phyloP scores from a whole-genome alignment of 1,284 basidiomycete genomes.

The Ceraceosorus bombacis region DNA sequence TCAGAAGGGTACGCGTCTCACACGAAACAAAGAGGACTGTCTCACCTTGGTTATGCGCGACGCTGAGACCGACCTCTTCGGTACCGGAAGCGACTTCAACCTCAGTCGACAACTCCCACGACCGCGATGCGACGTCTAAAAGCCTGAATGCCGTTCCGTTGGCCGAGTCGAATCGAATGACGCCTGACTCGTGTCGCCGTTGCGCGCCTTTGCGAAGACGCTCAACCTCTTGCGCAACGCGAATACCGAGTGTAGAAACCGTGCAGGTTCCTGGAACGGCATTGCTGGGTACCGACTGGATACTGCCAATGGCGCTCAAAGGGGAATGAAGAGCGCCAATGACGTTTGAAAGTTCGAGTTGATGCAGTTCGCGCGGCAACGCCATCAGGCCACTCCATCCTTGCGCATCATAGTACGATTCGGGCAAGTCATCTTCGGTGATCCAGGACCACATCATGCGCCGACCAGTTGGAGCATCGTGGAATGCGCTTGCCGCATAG shows the following conservation, averaged over 20 bases:
- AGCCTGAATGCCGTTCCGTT: not conserved
- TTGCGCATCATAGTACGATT: constrained; percentile 24
- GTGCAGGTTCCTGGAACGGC: not conserved
- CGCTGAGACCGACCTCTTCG: constrained; percentile 13
- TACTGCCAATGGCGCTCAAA: not conserved
- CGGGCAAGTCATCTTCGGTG: constrained; percentile 30
- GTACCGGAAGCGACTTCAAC: constrained; percentile 14
- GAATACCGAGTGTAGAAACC: constrained; percentile 16
- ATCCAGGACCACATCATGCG: constrained; percentile 38
- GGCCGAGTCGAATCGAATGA: not conserved
- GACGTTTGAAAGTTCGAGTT: constrained; percentile 6
- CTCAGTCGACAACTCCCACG: constrained; percentile 8
- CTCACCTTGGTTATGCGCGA: constrained; percentile 16
- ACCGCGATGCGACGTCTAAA: not conserved
- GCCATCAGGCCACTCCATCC: constrained; percentile 32
- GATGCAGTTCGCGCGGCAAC: constrained; percentile 27
- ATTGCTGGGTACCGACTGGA: not conserved
- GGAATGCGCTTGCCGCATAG: constrained; percentile 31
- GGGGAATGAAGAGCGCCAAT: not conserved
- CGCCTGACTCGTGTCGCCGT: not conserved
- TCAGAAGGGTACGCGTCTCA: not conserved
- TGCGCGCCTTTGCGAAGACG: constrained; percentile 16
- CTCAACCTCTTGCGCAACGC: constrained; percentile 18
- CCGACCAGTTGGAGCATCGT: constrained; percentile 18
- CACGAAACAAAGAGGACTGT: not conserved